These are phyloP conservation scores for Hypoxylon intermedium DNA, from an alignment of 495 filamentous ascomycete genomes.

Conservation along the genomic window DNA sequence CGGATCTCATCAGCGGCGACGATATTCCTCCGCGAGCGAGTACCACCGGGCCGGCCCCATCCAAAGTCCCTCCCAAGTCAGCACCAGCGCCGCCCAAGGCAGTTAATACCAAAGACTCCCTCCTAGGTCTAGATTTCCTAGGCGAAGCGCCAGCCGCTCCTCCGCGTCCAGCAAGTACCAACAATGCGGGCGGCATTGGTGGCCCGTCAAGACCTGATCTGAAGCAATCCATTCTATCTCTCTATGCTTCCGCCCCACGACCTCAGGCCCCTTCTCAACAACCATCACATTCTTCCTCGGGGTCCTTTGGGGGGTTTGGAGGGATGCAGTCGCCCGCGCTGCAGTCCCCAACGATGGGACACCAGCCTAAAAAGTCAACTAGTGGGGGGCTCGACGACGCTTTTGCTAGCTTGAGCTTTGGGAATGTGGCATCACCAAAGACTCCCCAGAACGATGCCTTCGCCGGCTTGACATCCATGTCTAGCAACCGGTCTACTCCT, in stretches of 20 bases:
- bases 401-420: slow-evolving; percentile 83
- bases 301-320: slow-evolving; percentile 66
- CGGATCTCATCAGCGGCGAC: slow-evolving; percentile 59
- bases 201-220: slow-evolving; percentile 86
- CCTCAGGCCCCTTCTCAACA: slow-evolving; percentile 68
- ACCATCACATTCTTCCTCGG: slow-evolving; percentile 51
- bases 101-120: slow-evolving; percentile 74
- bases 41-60: slow-evolving; percentile 70
- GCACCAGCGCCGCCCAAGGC: slow-evolving; percentile 65
- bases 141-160: slow-evolving; percentile 71
- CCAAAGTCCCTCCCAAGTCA: slow-evolving; percentile 70
- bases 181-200: slow-evolving; percentile 62
- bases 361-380: slow-evolving; percentile 54
- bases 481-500: slow-evolving; percentile 60
- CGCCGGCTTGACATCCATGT: slow-evolving; percentile 70
- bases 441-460: slow-evolving; percentile 69
- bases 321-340: slow-evolving; percentile 66
- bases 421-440: slow-evolving; percentile 60
- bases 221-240: slow-evolving; percentile 94
- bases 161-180: slow-evolving; percentile 75
- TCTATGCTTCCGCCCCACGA: slow-evolving; percentile 85
- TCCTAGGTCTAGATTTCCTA: slow-evolving; percentile 93
- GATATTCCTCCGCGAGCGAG: slow-evolving; percentile 57
- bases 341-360: slow-evolving; percentile 50
- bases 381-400: slow-evolving; percentile 84